phyloP scores from a whole-genome alignment of 306 rosid species.

The Cucurbita moschata region DNA sequence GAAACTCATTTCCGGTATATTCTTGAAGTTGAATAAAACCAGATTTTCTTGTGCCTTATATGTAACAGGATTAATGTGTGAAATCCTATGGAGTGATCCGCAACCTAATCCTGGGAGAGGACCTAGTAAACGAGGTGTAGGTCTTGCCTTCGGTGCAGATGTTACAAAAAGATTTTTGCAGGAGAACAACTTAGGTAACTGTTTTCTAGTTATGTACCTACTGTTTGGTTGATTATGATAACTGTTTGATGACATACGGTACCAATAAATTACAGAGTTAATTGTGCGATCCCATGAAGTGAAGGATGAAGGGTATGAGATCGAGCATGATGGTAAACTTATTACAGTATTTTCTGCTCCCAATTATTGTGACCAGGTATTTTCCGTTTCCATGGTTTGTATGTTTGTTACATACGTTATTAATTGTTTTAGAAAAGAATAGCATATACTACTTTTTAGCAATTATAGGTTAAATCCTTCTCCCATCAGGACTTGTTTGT shows the following conservation, averaged over 20 bases:
- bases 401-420: background rate
- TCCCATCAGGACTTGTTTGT: background rate
- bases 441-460: background rate
- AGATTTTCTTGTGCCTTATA: background rate
- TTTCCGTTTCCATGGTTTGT: background rate
- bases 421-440: background rate
- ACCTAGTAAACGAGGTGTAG: constrained; percentile 97
- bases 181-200: constrained; percentile 76
- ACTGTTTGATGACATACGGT: background rate
- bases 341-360: constrained; percentile 99
- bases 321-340: constrained; percentile 94
- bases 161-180: constrained; percentile 79
- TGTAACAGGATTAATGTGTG: constrained; percentile 86
- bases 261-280: constrained; percentile 42
- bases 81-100: constrained; percentile 97
- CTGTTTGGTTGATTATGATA: background rate
- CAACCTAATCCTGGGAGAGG: constrained; percentile 93
- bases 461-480: too few relatives aligned
- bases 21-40: background rate
- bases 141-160: constrained; percentile 85
- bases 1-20: background rate
- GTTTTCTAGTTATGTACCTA: background rate
- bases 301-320: constrained; percentile 95
- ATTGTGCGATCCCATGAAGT: constrained; percentile 99
- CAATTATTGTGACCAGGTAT: constrained; percentile 99